A percentile compares a stretch with the other conserved stretches of the same genome.
phyloP scores from a whole-genome alignment of 768 basidiomycete species.

The Rubroboletus pulcherrimus region DNA sequence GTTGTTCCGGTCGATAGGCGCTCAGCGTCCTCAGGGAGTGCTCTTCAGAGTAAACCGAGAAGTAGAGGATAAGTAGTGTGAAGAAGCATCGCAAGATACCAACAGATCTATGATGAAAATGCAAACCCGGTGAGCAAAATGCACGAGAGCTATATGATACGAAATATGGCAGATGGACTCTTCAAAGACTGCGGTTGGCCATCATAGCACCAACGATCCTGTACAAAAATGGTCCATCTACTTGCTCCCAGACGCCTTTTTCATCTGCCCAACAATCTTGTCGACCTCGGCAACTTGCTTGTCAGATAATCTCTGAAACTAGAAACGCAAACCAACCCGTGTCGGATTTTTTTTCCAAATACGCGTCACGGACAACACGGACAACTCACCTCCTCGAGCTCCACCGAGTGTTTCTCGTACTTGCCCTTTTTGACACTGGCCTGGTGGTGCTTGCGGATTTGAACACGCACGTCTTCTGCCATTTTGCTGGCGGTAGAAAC shows the following conservation, averaged over 20 bases:
- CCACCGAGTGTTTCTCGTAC: constrained; percentile 64
- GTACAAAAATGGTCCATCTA: constrained; percentile 9
- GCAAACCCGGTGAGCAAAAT: not conserved
- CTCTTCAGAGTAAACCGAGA: no score
- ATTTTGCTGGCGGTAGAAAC: constrained; percentile 54
- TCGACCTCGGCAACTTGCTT: constrained; percentile 63
- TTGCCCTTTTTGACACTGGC: constrained; percentile 65
- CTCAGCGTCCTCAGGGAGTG: no score
- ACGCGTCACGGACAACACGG: not conserved
- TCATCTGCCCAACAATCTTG: constrained; percentile 56
- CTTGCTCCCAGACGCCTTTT: constrained; percentile 46
- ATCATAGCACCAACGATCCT: not conserved
- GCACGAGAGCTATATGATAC: no score
- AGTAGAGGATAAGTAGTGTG: no score
- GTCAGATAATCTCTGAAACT: constrained; percentile 78
- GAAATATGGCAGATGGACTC: not conserved
- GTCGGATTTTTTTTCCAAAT: not conserved
- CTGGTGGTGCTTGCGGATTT: constrained; percentile 69
- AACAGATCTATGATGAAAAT: constrained; percentile 8
- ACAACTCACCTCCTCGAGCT: constrained; percentile 53
- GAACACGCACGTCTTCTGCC: constrained; percentile 72
- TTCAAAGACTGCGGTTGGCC: not conserved
- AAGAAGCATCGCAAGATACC: no score
- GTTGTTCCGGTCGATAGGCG: no score
- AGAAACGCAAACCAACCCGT: not conserved